Percentiles rank a stretch among this genome's conserved stretches.
Evolutionary conservation across 2,329 filamentous ascomycete genomes (phyloP).

Genomic region (Aspergillus oerlinghausenensis): DNA sequence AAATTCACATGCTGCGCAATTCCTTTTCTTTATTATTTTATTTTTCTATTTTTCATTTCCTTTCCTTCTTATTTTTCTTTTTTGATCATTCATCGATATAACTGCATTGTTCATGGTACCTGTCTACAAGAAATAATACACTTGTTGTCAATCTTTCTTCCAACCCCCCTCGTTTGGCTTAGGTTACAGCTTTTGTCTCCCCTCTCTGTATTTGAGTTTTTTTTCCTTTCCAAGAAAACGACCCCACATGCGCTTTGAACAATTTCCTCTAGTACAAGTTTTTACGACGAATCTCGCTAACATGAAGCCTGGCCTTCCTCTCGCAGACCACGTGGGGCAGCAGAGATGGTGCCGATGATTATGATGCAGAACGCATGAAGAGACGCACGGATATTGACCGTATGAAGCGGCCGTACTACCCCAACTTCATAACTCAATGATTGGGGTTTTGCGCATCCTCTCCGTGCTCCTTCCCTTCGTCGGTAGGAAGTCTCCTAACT

Average conservation of each 20-base stretch:
- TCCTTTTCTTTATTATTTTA: neutral
- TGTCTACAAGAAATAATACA: neutral
- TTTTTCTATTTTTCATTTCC: neutral
- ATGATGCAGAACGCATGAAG: conserved; percentile 68
- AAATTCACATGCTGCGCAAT: neutral
- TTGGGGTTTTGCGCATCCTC: neutral
- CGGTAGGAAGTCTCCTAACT: neutral
- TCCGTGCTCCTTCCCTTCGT: neutral
- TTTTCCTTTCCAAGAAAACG: neutral
- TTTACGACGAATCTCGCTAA: neutral
- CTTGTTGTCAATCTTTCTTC: neutral
- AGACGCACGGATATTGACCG: conserved; percentile 34
- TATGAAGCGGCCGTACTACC: conserved; percentile 30
- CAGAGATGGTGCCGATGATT: conserved; percentile 82
- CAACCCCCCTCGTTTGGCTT: neutral
- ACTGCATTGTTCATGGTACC: neutral
- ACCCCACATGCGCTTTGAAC: neutral
- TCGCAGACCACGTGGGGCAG: conserved; percentile 89
- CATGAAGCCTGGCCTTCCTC: neutral
- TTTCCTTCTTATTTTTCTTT: too few species aligned
- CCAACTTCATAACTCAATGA: conserved; percentile 28
- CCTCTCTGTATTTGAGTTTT: neutral
- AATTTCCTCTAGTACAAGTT: neutral
- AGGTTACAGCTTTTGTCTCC: neutral
- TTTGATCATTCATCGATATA: neutral